Evolutionary conservation across 2,329 filamentous ascomycete species (phyloP).

Genomic region (Fusarium udum): DNA sequence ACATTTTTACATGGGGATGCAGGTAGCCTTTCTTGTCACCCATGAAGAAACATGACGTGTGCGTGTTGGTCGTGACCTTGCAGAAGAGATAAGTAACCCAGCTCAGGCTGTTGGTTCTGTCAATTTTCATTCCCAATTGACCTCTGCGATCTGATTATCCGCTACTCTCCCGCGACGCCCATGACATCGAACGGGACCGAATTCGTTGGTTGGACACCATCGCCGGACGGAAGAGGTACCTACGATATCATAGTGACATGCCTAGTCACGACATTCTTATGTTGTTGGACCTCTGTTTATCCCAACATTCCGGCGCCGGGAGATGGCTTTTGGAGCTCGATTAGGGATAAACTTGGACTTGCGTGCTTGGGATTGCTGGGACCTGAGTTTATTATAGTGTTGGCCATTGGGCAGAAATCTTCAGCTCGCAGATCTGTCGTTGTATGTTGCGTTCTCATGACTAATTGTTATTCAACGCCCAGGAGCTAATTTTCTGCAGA

Average conservation of each 20-base stretch:
- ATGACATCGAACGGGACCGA: constrained; percentile 2
- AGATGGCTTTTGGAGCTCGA: not conserved
- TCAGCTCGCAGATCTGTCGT: constrained; percentile 14
- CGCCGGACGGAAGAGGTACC: constrained; percentile 15
- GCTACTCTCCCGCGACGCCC: not conserved
- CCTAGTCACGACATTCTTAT: constrained; percentile 13
- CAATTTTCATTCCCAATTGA: not conserved
- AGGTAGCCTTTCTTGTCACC: not conserved
- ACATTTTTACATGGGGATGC: not conserved
- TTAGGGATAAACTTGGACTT: constrained; percentile 15
- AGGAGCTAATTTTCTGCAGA: not conserved
- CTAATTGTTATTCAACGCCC: rapidly evolving
- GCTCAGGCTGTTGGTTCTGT: not conserved
- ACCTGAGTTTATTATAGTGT: constrained; percentile 10
- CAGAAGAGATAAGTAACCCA: not conserved
- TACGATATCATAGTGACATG: constrained; percentile 24
- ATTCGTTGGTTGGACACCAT: constrained; percentile 15
- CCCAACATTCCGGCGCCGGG: constrained; percentile 4
- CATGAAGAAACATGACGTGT: not conserved
- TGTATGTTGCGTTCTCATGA: not conserved
- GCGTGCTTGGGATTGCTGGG: constrained; percentile 16
- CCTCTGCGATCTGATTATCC: not conserved
- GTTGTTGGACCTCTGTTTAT: constrained; percentile 24
- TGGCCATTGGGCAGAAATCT: constrained; percentile 18
- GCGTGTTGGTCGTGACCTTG: not conserved